Conservation (phyloP, 169 alveolate species). For the Plasmodium knowlesi region DNA sequence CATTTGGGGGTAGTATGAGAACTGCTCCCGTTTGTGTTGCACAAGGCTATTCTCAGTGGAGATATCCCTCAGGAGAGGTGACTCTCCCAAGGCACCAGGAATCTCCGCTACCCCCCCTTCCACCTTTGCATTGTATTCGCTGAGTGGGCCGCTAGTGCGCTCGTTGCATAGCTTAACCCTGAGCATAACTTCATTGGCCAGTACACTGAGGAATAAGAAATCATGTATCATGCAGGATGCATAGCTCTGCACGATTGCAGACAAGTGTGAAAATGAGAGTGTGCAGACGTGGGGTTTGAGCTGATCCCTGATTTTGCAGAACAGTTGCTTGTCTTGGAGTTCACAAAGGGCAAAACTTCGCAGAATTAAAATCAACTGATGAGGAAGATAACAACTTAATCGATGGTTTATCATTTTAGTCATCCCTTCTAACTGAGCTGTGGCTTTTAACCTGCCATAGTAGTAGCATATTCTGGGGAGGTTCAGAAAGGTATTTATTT, state of each 20-base stretch:
- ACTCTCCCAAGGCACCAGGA: not conserved
- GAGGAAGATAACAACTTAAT: conserved; percentile 78
- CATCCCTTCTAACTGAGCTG: conserved; percentile 82
- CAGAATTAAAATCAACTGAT: conserved; percentile 81
- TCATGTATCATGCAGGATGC: conserved; percentile 69
- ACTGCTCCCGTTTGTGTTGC: conserved; percentile 61
- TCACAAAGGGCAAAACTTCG: conserved; percentile 79
- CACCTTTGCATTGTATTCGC: conserved; percentile 1
- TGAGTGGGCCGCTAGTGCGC: not conserved
- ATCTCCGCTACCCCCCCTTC: not conserved
- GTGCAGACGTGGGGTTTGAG: conserved; percentile 63
- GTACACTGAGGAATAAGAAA: conserved; percentile 11
- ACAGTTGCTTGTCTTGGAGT: conserved; percentile 83
- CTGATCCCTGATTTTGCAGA: conserved; percentile 72
- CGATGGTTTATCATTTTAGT: conserved; percentile 76
- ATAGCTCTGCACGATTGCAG: conserved; percentile 70
- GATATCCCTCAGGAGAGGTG: not conserved
- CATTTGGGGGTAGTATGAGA: conserved; percentile 62
- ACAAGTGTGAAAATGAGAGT: conserved; percentile 39
- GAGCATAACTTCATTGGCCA: conserved; percentile 34
- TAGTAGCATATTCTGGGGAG: conserved; percentile 85
- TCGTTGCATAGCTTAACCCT: conserved; percentile 38
- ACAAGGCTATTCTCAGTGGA: conserved; percentile 39
- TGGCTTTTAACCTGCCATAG: conserved; percentile 82
- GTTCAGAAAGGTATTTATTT: conserved; percentile 79